Base-by-base conservation (phyloP, 371 early-diverging fungal genomes). In the Funneliformis caledonium region DNA sequence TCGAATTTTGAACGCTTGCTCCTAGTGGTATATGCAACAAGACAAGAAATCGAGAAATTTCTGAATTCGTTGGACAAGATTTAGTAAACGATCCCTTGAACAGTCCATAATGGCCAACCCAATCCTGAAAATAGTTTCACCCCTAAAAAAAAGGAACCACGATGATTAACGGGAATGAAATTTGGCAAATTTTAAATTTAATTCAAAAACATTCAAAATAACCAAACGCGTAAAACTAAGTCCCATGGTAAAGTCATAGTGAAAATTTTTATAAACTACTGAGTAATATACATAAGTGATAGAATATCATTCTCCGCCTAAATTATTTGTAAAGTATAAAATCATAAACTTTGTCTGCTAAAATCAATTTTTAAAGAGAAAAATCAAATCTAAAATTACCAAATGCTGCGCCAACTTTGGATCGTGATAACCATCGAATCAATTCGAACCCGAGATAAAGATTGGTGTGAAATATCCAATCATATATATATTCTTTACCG, bases 191-290 rank as follows among this genome's bases (percentile, higher is more conserved):
- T 11, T 19, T 47, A 47, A 5, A 4, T 19, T 7, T 8, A 70
- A n/a, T 2, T 6, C 11, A 9, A 70, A 12, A 22, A 78, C 95
- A 94, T 86, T 95, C 94, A 83, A 88, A 93, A 78, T 93, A 91
- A 76, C 97, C 97, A 97, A 37, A 97, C 93, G 3, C 97, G 89
- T 50, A 98, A 86, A 9, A 95, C 97, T 0, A 96, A 90, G 16
- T 89, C 88, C 98, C 98, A 98, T 6, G 97, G 97, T 59, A 97
- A 85, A 3, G 94, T 88, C 91, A 93, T 90, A 1, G 97, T 97
- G 83, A 94, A 98, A 4, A 96, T 87, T 0, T 97, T 97, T 83
- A 98, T 85, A 82, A 97, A 97, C 98, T 97, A 98, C 67, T 95
- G 95, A 2, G 97, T 93, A 37, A 95, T 93, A 81, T 95, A 98